A percentile compares a stretch with the other conserved stretches of the same genome.
Conservation (phyloP, 2,329 filamentous ascomycete species). For the Arachnopeziza araneosa region DNA sequence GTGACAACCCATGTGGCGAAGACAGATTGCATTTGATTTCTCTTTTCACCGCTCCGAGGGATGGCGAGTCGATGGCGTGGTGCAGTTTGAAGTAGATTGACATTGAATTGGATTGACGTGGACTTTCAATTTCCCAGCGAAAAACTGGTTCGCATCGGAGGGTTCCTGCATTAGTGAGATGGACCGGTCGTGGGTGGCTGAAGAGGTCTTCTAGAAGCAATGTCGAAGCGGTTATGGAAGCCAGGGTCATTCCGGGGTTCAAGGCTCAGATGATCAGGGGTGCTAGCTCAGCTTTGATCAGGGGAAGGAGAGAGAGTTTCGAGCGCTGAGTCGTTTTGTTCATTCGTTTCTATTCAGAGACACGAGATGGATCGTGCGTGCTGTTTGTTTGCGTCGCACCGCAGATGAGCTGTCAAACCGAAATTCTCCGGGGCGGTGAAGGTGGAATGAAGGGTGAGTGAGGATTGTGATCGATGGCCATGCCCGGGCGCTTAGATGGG, state of each 20-base stretch:
- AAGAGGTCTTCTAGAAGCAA: not conserved
- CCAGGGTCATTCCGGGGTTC: not conserved
- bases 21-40: not conserved
- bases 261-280: not conserved
- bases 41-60: not conserved
- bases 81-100: not conserved
- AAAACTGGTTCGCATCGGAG: not conserved
- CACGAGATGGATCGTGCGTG: not conserved
- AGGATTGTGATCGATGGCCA: not conserved
- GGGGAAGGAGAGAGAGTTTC: not conserved
- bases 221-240: not conserved
- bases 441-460: too few relatives aligned
- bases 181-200: not conserved
- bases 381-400: not conserved
- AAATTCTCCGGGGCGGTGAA: not conserved
- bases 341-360: not conserved
- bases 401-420: not conserved
- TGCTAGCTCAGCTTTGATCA: not conserved
- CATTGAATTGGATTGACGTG: not conserved
- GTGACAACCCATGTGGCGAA: not conserved
- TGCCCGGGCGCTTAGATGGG: not conserved
- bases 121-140: not conserved
- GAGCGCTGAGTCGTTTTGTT: not conserved
- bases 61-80: not conserved
- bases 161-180: not conserved